Evolutionary conservation across 2,329 filamentous ascomycete species (phyloP), one percentile per base, ranked within the genome.

Genomic region (Colletotrichum nymphaeae): DNA sequence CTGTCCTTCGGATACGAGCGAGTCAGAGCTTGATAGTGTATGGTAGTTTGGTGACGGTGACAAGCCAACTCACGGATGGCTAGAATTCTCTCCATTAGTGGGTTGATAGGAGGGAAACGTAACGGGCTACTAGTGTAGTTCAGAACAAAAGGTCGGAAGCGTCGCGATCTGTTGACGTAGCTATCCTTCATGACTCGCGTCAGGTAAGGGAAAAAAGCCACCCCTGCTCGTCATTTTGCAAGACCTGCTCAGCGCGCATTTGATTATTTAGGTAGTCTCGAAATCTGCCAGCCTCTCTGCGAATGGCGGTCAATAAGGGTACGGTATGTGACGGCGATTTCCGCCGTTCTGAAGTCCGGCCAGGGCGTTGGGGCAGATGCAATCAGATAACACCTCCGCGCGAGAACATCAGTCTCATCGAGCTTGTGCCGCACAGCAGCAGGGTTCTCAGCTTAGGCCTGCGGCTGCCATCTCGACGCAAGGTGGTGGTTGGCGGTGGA

Each of bases 1-100:
- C 42, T 59, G 53, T 49, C 26, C 60, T 58, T 73, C 59, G 66
- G 67, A 70, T 73, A 73, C 70, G 67, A 73, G 66, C 70, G 70
- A 73, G 70, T 73, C 70, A 73, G 70, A 57, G 56, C 46, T 46
- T 55, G 67, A 73, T 69, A 35, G 67, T 46, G 60, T 28, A 30
- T 37, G 24, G 52, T 64, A 69, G 66, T 55, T 69, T 26, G 60
- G 53, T 22, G 70, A 73, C 53, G 37, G 59, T 55, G 42, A 64
- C 55, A 69, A 46, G 59, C 59, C 42, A 63, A 62, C 26, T 63
- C 30, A 22, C 66, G 42, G 46, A 60, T 73, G 66, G 59, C 70
- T 53, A 62, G 37, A 63, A 30, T 28, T 42, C 11, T 28, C 42
- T 28, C 11, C 32, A 12, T 55, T 42, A 42, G 37, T 55, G 53